Percentiles rank a stretch among this genome's conserved stretches.
Conservation (phyloP, 768 basidiomycete genomes). For the Agrocybe pediades region DNA sequence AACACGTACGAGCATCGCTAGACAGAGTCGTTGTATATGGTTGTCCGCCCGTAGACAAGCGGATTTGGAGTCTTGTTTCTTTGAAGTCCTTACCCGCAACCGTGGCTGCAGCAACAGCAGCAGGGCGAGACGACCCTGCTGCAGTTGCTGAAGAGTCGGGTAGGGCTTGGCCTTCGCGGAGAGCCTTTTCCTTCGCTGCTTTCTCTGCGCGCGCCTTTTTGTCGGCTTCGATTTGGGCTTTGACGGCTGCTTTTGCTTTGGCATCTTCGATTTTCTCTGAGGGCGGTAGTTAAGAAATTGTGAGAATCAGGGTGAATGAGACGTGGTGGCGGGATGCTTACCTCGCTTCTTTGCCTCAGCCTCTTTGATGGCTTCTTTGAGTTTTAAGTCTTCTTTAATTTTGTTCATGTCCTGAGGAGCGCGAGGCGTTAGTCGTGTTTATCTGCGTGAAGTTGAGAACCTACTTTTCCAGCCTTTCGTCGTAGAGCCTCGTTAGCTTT, state of each 20-base stretch:
- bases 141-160: conserved; percentile 21
- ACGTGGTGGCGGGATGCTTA: conserved; percentile 27
- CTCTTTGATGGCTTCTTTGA: conserved; percentile 82
- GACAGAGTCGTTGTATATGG: conserved; percentile 80
- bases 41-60: conserved; percentile 77
- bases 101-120: conserved; percentile 35
- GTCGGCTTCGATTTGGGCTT: conserved; percentile 66
- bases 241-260: conserved; percentile 82
- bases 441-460: conserved; percentile 7
- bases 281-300: not conserved
- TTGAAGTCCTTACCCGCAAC: conserved; percentile 76
- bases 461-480: conserved; percentile 82
- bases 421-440: not conserved
- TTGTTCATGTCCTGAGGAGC: conserved; percentile 64
- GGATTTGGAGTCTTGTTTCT: conserved; percentile 88
- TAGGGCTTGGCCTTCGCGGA: conserved; percentile 71
- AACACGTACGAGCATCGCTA: conserved; percentile 72
- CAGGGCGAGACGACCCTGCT: conserved; percentile 32
- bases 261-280: conserved; percentile 92
- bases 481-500: conserved; percentile 78
- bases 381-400: conserved; percentile 73
- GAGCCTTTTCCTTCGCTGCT: conserved; percentile 86
- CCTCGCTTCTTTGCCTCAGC: conserved; percentile 81
- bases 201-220: conserved; percentile 89
- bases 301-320: not conserved